Conservation (phyloP, 2,329 filamentous ascomycete species). For the Colletotrichum sublineola region DNA sequence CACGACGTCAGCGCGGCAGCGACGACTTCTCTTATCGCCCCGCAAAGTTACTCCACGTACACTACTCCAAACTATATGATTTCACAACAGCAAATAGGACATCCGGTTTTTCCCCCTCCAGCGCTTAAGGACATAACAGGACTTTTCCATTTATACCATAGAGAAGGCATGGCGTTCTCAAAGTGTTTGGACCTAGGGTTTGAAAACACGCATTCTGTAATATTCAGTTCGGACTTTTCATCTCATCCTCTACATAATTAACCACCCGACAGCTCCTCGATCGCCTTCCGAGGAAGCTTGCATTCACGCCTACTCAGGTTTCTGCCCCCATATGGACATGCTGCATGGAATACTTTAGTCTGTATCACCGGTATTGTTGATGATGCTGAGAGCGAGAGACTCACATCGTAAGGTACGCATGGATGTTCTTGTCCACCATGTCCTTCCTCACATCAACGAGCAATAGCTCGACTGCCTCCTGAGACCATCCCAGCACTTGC, state of each 20-base stretch:
- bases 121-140: not conserved
- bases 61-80: not conserved
- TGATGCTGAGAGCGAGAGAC: constrained; percentile 17
- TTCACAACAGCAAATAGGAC: not conserved
- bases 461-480: constrained; percentile 50
- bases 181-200: not conserved
- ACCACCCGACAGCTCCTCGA: not conserved
- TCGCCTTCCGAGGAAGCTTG: not conserved
- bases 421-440: constrained; percentile 49
- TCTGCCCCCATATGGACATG: constrained; percentile 33
- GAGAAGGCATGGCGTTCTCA: not conserved
- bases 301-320: not conserved
- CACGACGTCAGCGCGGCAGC: not conserved
- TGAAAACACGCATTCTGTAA: not conserved
- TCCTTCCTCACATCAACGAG: constrained; percentile 50
- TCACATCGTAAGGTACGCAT: constrained; percentile 50
- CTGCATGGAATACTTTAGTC: not conserved
- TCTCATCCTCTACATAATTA: not conserved
- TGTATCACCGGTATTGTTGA: not conserved
- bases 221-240: not conserved
- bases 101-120: not conserved
- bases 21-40: not conserved
- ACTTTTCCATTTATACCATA: no score
- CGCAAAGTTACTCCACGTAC: not conserved
- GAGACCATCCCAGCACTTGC: constrained; percentile 49